phyloP scores from a whole-genome alignment of 495 filamentous ascomycete species.

The Neurospora pannonica region DNA sequence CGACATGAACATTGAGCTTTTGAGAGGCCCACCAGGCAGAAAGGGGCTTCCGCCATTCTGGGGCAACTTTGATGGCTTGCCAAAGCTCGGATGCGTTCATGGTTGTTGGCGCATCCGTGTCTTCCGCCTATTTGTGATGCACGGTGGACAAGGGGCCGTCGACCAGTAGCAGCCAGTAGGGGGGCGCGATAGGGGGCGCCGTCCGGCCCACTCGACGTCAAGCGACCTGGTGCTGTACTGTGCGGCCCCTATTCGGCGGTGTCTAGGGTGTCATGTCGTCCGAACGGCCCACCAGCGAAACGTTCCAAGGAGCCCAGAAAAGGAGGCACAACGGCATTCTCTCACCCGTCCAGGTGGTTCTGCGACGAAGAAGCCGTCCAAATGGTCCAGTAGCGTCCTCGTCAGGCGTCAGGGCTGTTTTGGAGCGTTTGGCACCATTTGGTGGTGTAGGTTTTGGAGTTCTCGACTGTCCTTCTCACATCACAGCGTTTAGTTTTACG shows the following conservation, averaged over 20 bases:
- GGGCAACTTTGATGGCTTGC: neutral
- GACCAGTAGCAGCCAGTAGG: neutral
- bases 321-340: neutral
- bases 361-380: neutral
- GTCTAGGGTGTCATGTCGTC: neutral
- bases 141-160: neutral
- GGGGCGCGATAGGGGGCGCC: neutral
- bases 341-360: neutral
- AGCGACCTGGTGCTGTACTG: neutral
- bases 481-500: neutral
- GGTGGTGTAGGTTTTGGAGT: neutral
- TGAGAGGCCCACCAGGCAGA: slow-evolving; percentile 8
- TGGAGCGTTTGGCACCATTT: neutral
- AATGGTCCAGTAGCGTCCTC: neutral
- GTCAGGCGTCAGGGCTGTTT: neutral
- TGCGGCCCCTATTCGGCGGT: neutral
- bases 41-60: slow-evolving; percentile 9
- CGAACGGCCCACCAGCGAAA: neutral
- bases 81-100: slow-evolving; percentile 6
- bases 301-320: neutral
- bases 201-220: neutral
- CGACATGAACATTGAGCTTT: slow-evolving; percentile 7
- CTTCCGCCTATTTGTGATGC: slow-evolving; percentile 9
- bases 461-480: neutral
- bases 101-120: slow-evolving; percentile 2